Base-by-base conservation (phyloP, 192 early-diverging fungal species). In the Chytriomyces sp. region DNA sequence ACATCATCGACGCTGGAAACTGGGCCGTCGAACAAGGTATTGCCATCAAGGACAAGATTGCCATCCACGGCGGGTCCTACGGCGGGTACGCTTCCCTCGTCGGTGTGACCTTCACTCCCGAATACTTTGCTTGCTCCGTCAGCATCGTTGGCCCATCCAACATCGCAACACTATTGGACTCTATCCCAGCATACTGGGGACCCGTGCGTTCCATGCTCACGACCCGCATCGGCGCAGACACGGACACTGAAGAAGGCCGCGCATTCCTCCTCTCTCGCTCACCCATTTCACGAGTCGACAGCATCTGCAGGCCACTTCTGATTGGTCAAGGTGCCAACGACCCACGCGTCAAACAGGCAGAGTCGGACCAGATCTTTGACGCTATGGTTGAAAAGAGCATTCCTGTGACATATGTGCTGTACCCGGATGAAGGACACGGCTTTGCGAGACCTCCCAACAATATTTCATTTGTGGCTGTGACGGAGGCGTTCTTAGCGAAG, bases 91-190 rank as follows among this genome's bases (percentile, higher is more conserved):
- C 80, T 24, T 67, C 73, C 7, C 82, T 84, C 45, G 82, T 82
- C 0, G 82, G 82, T 16, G 78, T 84, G 20, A 81, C 82, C 2
- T 80, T 82, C 50, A 84, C 82, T 24, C 82, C 82, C 45, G 79
- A 84, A 23, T 82, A 77, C 26, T 84, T 81, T 76, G 69, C 78
- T 53, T 82, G 78, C 20, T 66, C 82, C 20, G 82, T 84, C 4
- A 83, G 84, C 50, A 45, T 84, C 23, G 82, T 77, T 50, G 82
- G 82, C 20, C 82, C 82, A 45, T 79, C 77, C 18, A 84, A 84
- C 23, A 64, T 84, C 16, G 44, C 50, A 28, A 84, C 80, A 57
- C 71, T 82, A 18, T 9, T 78, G 1, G 59, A 60, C n/a, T 73
- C 67, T 18, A 66, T 83, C 28, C 81, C 78, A n/a, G 67, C 78